Base-by-base conservation (phyloP, 2,329 filamentous ascomycete species). In the Ascomycota sp. region DNA sequence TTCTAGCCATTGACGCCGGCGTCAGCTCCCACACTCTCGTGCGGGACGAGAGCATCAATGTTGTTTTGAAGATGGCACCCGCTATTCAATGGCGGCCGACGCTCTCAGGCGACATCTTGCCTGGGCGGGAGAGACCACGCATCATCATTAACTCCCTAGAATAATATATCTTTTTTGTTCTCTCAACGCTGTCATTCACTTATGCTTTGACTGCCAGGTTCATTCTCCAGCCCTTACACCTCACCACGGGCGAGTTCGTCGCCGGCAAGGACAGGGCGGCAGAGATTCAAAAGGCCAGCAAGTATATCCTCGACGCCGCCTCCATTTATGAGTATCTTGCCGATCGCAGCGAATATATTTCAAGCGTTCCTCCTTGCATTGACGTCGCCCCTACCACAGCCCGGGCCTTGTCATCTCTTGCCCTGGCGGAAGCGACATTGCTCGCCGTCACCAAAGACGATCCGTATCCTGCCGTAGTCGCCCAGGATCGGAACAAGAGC, bases 391-490 rank as follows among this genome's bases (percentile, higher is more conserved):
- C 65, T 6, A 44, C 62, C 2, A 62, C 59, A 7, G 55, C 65
- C 11, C 58, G 63, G 30, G 68, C 63, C 1, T 61, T 79, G 32
- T 57, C 68, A 4, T 65, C 63, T 8, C 61, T 94, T 3, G 72
- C 81, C 1, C 61, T 89, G 21, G 82, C 85, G 2, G 86, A 94
- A 52, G 85, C 85, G 0, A 94, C 85, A 0, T 63, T 95, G 2
- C 66, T 94, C 1, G 82, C 82, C 1, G 82, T 95, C 1, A 51
- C 92, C 29, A 95, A 95, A 42, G 86, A 95, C 46, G 89, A 98
- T 44, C 83, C 86, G 0, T 95, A 94, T 44, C 77, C 86, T 1
- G 73, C 77, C 2, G 68, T 75, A 6, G 75, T 92, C 3, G 72
- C 82, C 1, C 80, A 92, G 43, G 70, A 75, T 33, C 67, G 85